Evolutionary conservation across 345 rosid species (phyloP).

Genomic region (Arabidopsis suecica): DNA sequence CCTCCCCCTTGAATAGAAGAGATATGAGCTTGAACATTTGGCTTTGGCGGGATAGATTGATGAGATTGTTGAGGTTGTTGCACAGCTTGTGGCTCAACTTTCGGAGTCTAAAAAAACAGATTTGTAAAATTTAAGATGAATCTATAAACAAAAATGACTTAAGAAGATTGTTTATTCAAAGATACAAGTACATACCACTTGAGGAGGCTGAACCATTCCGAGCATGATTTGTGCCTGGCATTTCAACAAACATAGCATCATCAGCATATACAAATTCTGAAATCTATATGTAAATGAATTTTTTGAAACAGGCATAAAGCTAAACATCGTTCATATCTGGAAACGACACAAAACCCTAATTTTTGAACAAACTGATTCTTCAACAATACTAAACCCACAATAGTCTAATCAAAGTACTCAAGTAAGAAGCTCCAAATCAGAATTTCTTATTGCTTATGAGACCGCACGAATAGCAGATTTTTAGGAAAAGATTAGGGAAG

Average conservation of each 20-base stretch:
- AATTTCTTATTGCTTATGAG: not conserved
- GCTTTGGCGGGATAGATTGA: conserved; percentile 56
- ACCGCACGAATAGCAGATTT: not conserved
- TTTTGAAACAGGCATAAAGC: not conserved
- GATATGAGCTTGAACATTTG: conserved; percentile 57
- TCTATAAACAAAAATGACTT: conserved; percentile 4
- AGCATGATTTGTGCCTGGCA: conserved; percentile 96
- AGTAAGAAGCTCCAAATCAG: conserved; percentile 10
- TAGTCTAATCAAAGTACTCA: not conserved
- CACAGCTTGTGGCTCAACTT: conserved; percentile 57
- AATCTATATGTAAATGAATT: not conserved
- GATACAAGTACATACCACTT: conserved; percentile 60
- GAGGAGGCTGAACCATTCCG: conserved; percentile 98
- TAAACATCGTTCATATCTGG: conserved; percentile 11
- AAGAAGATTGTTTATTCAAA: conserved; percentile 10
- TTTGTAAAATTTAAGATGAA: conserved; percentile 23
- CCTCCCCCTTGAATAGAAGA: conserved; percentile 54
- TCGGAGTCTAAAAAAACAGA: conserved; percentile 62
- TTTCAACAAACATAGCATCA: conserved; percentile 25
- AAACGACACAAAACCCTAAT: conserved; percentile 38
- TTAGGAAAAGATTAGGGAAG: not conserved
- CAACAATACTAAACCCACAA: conserved; percentile 18
- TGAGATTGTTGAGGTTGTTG: conserved; percentile 68
- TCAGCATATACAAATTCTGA: conserved; percentile 3
- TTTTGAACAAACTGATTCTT: not conserved